phyloP scores from a whole-genome alignment of 805 yeast genomes.

The Yarrowia sp. region DNA sequence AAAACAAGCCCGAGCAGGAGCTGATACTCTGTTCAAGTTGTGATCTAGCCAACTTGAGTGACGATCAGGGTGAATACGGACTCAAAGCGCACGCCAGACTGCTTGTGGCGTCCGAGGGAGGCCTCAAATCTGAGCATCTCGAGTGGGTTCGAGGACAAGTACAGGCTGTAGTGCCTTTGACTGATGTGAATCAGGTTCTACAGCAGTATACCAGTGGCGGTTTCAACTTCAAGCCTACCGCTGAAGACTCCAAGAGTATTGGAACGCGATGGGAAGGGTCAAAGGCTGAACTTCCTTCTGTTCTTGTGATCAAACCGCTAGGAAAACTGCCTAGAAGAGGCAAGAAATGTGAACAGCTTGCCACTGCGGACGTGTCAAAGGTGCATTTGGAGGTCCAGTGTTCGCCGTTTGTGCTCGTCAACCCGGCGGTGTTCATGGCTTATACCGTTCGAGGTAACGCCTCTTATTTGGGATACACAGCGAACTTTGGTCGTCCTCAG shows the following conservation, averaged over 20 bases:
- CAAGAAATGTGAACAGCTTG: constrained; percentile 19
- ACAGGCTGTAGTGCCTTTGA: constrained; percentile 11
- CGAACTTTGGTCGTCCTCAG: constrained; percentile 38
- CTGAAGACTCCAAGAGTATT: constrained; percentile 21
- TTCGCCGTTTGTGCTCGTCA: constrained; percentile 50
- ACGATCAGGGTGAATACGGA: constrained; percentile 10
- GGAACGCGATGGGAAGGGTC: constrained; percentile 25
- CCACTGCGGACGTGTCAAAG: constrained; percentile 21
- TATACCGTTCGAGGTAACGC: constrained; percentile 47
- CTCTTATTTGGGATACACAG: constrained; percentile 41
- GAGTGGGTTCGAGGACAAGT: constrained; percentile 29
- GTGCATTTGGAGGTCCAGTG: constrained; percentile 43
- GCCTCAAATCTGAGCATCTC: constrained; percentile 23
- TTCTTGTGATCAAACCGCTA: constrained; percentile 20
- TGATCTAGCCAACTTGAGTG: constrained; percentile 25
- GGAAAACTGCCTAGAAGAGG: constrained; percentile 13
- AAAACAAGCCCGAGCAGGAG: constrained; percentile 26
- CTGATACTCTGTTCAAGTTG: constrained; percentile 27
- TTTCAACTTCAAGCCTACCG: constrained; percentile 27
- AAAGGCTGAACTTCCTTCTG: constrained; percentile 17
- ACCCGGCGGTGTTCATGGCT: constrained; percentile 49
- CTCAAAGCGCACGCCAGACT: constrained; percentile 30
- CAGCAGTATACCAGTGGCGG: constrained; percentile 34
- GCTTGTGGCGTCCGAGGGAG: constrained; percentile 20
- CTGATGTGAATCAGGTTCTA: constrained; percentile 19